These are phyloP conservation scores for Amorphotheca resinae DNA, from an alignment of 495 filamentous ascomycete species.

Conservation along the genomic window DNA sequence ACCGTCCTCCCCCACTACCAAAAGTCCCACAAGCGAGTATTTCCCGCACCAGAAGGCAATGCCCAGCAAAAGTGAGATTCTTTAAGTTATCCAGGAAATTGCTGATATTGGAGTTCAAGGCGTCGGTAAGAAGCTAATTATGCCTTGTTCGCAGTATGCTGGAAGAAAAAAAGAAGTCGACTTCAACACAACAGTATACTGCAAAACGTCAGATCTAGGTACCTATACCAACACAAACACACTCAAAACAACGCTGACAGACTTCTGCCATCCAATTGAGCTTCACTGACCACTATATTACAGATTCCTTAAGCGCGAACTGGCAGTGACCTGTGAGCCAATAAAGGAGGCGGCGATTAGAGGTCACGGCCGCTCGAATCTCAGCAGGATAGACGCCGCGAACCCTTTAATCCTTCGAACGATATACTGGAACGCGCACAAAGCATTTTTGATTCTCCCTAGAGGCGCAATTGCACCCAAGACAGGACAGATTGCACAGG, in stretches of 20 bases:
- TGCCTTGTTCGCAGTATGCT: background rate
- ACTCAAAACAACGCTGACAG: constrained; percentile 1
- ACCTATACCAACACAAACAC: constrained; percentile 1
- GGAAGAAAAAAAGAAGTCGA: background rate
- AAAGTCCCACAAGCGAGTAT: too few species aligned
- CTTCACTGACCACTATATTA: constrained; percentile 22
- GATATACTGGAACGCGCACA: constrained; percentile 18
- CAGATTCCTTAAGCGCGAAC: constrained; percentile 13
- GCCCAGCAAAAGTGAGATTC: too few species aligned
- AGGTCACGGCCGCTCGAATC: constrained; percentile 15
- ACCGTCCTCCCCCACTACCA: too few species aligned
- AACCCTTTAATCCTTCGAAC: constrained; percentile 21
- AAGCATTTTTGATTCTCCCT: constrained; percentile 21
- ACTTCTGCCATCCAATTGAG: constrained; percentile 13
- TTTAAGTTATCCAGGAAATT: background rate
- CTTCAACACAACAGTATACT: constrained; percentile 15
- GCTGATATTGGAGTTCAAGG: background rate
- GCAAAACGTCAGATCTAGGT: constrained; percentile 13
- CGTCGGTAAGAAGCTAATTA: background rate
- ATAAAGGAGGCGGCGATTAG: constrained; percentile 2
- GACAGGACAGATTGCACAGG: constrained; percentile 11
- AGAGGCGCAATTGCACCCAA: constrained; percentile 15
- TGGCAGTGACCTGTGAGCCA: constrained; percentile 12
- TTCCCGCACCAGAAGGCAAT: too few species aligned
- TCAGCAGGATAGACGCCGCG: constrained; percentile 18